phyloP scores from a whole-genome alignment of 1,139 yeast species.

The Kurtzmaniella natalensis region DNA sequence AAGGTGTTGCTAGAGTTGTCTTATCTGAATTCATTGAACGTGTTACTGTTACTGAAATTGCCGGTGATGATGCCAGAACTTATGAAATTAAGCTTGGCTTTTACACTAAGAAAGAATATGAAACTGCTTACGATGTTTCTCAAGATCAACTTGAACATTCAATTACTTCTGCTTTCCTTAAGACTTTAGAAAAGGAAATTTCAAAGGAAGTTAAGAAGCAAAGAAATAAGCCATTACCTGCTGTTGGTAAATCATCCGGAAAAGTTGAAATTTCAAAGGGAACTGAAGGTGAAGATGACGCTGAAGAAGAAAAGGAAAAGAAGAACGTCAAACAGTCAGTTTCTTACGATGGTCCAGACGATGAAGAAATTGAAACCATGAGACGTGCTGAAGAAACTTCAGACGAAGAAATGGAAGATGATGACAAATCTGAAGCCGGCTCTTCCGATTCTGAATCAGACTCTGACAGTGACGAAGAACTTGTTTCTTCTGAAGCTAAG shows the following conservation, averaged over 20 bases:
- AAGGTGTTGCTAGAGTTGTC: slow-evolving; percentile 78
- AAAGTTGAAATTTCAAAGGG: slow-evolving; percentile 24
- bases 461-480: slow-evolving; percentile 21
- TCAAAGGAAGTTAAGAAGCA: slow-evolving; percentile 81
- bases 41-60: slow-evolving; percentile 84
- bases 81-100: slow-evolving; percentile 73
- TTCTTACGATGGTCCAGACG: slow-evolving; percentile 93
- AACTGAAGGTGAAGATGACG: slow-evolving; percentile 58
- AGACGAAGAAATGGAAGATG: slow-evolving; percentile 53
- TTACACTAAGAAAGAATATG: slow-evolving; percentile 74
- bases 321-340: slow-evolving; percentile 77
- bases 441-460: slow-evolving; percentile 17
- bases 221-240: slow-evolving; percentile 54
- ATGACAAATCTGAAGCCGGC: slow-evolving; percentile 22
- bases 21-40: slow-evolving; percentile 86
- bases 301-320: slow-evolving; percentile 61
- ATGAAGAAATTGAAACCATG: slow-evolving; percentile 86
- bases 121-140: slow-evolving; percentile 80
- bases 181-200: slow-evolving; percentile 66
- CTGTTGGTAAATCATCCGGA: slow-evolving; percentile 66
- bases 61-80: slow-evolving; percentile 67
- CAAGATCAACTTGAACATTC: slow-evolving; percentile 74
- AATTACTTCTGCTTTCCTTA: slow-evolving; percentile 61
- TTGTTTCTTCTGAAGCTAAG: slow-evolving; percentile 10
- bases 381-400: slow-evolving; percentile 72